phyloP scores from a whole-genome alignment of 2,329 filamentous ascomycete species.

The Penicillium sp. region DNA sequence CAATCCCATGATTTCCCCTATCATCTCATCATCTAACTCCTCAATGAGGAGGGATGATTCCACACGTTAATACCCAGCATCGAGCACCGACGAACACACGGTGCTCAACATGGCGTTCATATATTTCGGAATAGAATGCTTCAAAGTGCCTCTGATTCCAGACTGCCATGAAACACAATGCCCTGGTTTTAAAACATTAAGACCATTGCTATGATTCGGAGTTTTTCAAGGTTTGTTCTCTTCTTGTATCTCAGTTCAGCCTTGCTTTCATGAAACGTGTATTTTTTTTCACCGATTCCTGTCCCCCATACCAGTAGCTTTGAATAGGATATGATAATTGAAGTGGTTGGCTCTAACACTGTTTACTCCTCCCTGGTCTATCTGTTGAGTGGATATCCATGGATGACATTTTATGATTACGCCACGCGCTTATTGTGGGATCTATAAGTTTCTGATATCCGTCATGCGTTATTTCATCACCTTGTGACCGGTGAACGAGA shows the following conservation, averaged over 20 bases:
- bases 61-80: constrained; percentile 28
- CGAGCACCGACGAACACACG: constrained; percentile 13
- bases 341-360: background rate
- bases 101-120: constrained; percentile 22
- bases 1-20: background rate
- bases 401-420: background rate
- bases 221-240: constrained; percentile 1
- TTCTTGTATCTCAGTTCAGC: constrained; percentile 9
- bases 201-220: constrained; percentile 4
- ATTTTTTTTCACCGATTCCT: constrained; percentile 1
- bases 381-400: too few species aligned
- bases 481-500: background rate
- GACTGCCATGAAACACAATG: background rate
- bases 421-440: background rate
- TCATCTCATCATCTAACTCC: background rate
- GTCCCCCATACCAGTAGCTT: constrained; percentile 1
- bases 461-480: background rate
- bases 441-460: background rate
- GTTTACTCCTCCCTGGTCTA: background rate
- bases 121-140: constrained; percentile 14
- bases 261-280: constrained; percentile 7
- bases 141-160: background rate
- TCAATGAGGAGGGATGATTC: constrained; percentile 19
- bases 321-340: constrained; percentile 5
- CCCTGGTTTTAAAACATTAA: background rate